Evolutionary conservation across 805 yeast species (phyloP), one percentile per base, ranked within the genome.

Genomic region (Suhomyces pyralidae): DNA sequence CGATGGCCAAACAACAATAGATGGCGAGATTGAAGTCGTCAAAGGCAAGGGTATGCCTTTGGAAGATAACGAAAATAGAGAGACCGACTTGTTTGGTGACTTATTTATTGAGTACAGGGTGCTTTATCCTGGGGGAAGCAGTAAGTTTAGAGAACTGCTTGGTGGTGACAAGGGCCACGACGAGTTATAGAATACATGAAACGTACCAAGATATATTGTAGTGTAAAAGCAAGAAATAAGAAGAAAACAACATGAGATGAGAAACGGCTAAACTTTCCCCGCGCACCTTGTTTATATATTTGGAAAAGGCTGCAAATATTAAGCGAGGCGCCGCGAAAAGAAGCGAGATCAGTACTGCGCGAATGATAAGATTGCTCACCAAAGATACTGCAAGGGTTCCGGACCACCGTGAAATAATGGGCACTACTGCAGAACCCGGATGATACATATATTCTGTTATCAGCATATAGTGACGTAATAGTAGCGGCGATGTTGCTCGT

Each of bases 11-110:
- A 62, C 77, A 8, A 83, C 88, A 1, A 57, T 72, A 45, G 73
- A 83, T 61, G 96, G 96, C 2, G 88, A 90, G 58, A 75, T 87
- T 7, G 97, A 94, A 66, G 68, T 77, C 2, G 58, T 93, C 32
- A 71, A 76, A 55, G 91, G 88, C 6, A 85, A 81, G 61, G 99
- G 99, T 22, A 90, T 94, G 97, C 98, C 98, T 2, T 55, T 76
- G 5, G 58, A 62, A 22, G 77, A 71, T 40, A 77, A 77, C 38
- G 62, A 61, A 17, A 63, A 64, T 8, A 61, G 61, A 32, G 59
- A 52, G 10, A 58, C 55, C 25, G 83, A 78, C 46, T 79, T 73
- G 48, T 56, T 48, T 40, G 69, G 69, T 19, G 51, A 57, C 42
- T 57, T 65, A 56, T 65, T 42, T 43, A 57, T 65, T 32, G 64